These are phyloP conservation scores for Crithidia bombi DNA, from an alignment of 208 protist genomes.

Conservation along the genomic window DNA sequence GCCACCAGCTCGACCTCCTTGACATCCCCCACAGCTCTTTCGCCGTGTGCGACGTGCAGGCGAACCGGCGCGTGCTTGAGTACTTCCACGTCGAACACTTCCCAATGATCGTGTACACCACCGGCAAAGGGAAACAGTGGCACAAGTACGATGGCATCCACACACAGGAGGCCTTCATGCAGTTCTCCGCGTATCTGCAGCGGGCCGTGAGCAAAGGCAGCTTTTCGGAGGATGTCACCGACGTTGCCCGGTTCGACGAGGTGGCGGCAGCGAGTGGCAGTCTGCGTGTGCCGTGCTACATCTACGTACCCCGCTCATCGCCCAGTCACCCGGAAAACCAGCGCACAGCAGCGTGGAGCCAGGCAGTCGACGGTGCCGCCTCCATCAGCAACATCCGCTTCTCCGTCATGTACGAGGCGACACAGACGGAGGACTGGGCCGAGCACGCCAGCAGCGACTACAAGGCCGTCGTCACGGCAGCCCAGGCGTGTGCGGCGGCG, in stretches of 20 bases:
- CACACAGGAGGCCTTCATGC: slow-evolving; percentile 56
- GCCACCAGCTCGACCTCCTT: slow-evolving; percentile 38
- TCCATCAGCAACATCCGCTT: slow-evolving; percentile 79
- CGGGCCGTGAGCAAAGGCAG: slow-evolving; percentile 44
- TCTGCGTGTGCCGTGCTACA: slow-evolving; percentile 73
- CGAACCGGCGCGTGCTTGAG: slow-evolving; percentile 42
- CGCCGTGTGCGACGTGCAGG: slow-evolving; percentile 65
- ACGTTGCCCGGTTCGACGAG: slow-evolving; percentile 38
- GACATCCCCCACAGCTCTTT: slow-evolving; percentile 34
- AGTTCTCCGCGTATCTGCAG: slow-evolving; percentile 67
- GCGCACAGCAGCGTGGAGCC: slow-evolving; percentile 53
- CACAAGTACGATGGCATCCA: slow-evolving; percentile 60
- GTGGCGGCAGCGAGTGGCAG: slow-evolving; percentile 37
- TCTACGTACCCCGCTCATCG: slow-evolving; percentile 55
- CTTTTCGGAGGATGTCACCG: slow-evolving; percentile 71
- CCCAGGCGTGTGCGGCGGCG: slow-evolving; percentile 41
- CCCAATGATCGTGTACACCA: slow-evolving; percentile 85
- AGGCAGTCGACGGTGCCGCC: slow-evolving; percentile 56
- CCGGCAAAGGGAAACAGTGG: slow-evolving; percentile 54
- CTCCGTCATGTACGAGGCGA: slow-evolving; percentile 63
- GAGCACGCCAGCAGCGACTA: slow-evolving; percentile 38
- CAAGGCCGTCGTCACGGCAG: slow-evolving; percentile 47
- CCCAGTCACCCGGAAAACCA: slow-evolving; percentile 29
- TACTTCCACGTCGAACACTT: slow-evolving; percentile 67
- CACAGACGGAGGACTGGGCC: slow-evolving; percentile 42